Base-by-base conservation (phyloP, 768 basidiomycete genomes). In the Holtermanniella nyarrowii region DNA sequence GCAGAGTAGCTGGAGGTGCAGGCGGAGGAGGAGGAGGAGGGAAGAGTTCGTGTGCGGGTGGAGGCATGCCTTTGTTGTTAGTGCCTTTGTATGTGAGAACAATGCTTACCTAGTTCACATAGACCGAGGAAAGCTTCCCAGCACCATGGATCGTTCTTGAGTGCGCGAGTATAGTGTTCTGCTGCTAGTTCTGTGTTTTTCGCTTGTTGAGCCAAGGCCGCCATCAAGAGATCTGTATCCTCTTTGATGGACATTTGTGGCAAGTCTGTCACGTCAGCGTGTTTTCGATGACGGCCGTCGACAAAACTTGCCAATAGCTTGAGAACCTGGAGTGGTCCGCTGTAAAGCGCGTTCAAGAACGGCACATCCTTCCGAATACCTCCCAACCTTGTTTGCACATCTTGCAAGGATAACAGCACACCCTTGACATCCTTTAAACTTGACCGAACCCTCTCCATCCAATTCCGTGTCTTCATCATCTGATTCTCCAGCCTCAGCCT, bases 81-180 rank as follows among this genome's bases (percentile, higher is more conserved):
- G 49, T 11, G 46, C 18, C 27, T 22, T n/a, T 16, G 3, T 11
- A 13, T 16, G 13, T 21, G n/a, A 1, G 26, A 24, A 26, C 1
- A 13, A 12, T 39, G 37, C 65, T 58, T n/a, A 71, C 69, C 69
- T 11, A 65, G 53, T 53, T 69, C 67, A 45, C 67, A 71, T 26
- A 71, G 47, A 1, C 63, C 68, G 10, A 56, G 61, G 50, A 67
- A 68, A 1, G 69, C 69, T 25, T 71, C 69, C 69, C 69, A 71
- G 22, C 63, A 46, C 69, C 69, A 71, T 25, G 61, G 55, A 52
- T 69, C 65, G 21, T 66, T 58, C 26, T 31, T 44, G 24, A 71
- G 48, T 2, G 68, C 66, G 42, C 61, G 53, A 14, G 51, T 42
- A 37, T 66, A 66, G 24, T 58, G 42, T 14, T 62, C 63, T 13